Evolutionary conservation across 139 green algal genomes (phyloP), one percentile per base, ranked within the genome.

Genomic region (Closterium sp.): DNA sequence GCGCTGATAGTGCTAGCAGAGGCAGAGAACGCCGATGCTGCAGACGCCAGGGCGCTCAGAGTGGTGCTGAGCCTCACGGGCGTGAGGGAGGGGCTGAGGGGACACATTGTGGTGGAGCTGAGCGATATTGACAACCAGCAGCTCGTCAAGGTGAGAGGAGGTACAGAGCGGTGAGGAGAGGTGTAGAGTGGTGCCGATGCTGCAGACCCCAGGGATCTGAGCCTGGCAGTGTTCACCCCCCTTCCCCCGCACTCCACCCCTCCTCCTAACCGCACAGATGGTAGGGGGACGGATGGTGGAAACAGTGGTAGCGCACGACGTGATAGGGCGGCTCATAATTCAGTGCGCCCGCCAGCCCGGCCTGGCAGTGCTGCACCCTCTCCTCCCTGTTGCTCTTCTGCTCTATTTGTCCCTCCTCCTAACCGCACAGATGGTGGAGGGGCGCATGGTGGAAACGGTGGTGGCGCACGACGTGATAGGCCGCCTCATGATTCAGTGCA

Each of bases 291-390:
- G 92, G 4, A 21, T 92, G 27, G 94, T 96, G 17, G 91, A 96
- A 89, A 96, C 95, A 70, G 92, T 96, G 85, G 95, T 96, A 11
- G 89, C 93, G 29, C 95, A 96, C 89, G 95, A 96, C 32, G 93
- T 96, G 27, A 95, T 96, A 87, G 95, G 95, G 4, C 92, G 95
- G 70, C 86, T 97, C 28, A 97, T 97, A 95, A 95, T 97, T 88
- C 94, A 95, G 93, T 96, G 93, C 70, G 95, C 91, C 2, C 87
- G 92, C 22, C 95, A 97, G 90, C 95, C 95, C 0, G 95, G 95
- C 6, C 92, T 97, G n/a, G n/a, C n/a, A n/a, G n/a, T n/a, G n/a
- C n/a, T n/a, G n/a, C n/a, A n/a, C n/a, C n/a, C n/a, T n/a, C n/a
- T n/a, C n/a, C n/a, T n/a, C n/a, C n/a, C n/a, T n/a, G n/a, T n/a